Evolutionary conservation across 441 rosid species (phyloP).

Genomic region (Syzygium malaccense): DNA sequence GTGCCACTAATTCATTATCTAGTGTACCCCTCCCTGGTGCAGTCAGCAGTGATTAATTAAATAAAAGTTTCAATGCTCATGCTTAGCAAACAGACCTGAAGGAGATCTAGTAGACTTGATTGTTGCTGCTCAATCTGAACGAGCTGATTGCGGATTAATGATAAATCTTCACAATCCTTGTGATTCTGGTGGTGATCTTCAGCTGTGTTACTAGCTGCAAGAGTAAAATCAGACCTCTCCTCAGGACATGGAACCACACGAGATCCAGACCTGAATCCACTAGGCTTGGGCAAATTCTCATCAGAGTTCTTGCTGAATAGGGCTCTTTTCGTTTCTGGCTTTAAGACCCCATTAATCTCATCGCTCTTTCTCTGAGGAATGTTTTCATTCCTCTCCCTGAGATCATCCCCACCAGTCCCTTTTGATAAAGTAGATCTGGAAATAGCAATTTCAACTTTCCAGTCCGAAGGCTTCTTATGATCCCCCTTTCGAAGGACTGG

Average conservation of each 20-base stretch:
- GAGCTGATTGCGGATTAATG: slow-evolving; percentile 73
- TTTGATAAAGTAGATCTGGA: slow-evolving; percentile 16
- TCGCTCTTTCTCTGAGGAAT: slow-evolving; percentile 18
- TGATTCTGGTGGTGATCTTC: slow-evolving; percentile 54
- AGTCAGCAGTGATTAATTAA: not conserved
- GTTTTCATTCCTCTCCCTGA: slow-evolving; percentile 15
- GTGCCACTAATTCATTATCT: not conserved
- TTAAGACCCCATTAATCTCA: slow-evolving; percentile 13
- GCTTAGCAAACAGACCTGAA: slow-evolving; percentile 56
- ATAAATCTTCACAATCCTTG: slow-evolving; percentile 62
- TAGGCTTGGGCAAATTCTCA: not conserved
- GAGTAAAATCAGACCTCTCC: slow-evolving; percentile 25
- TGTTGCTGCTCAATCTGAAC: slow-evolving; percentile 93
- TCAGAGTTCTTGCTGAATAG: slow-evolving; percentile 34
- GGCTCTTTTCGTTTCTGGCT: slow-evolving; percentile 45
- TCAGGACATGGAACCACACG: slow-evolving; percentile 40
- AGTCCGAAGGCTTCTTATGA: slow-evolving; percentile 43
- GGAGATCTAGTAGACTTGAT: slow-evolving; percentile 72
- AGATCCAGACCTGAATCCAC: slow-evolving; percentile 38
- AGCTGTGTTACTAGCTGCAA: slow-evolving; percentile 19
- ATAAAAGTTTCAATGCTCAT: not conserved
- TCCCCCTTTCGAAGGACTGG: slow-evolving; percentile 20
- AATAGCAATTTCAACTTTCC: slow-evolving; percentile 42
- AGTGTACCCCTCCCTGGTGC: not conserved
- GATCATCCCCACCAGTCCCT: slow-evolving; percentile 19